Base-by-base conservation (phyloP, 1,139 yeast genomes). In the Hansenula sp. region DNA sequence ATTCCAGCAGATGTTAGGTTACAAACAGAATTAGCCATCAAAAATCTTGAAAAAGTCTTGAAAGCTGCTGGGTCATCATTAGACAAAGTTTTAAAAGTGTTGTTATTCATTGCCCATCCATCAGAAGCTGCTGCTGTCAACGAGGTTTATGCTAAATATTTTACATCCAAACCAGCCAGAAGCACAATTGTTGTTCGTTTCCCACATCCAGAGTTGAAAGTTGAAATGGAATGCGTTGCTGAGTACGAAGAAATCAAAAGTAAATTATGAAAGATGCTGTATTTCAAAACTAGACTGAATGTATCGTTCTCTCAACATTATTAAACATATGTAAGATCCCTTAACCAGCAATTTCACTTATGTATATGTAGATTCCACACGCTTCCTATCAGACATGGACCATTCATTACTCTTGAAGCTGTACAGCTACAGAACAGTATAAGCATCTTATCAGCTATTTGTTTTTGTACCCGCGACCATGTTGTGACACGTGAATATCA, bases 161-260 rank as follows among this genome's bases (percentile, higher is more conserved):
- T 77, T 56, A 61, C 65, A 3, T 66, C 66, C 40, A 66, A 67
- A 53, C 83, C 83, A n/a, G 75, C 77, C 24, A 66, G 83, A 60
- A 69, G 77, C 39, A 75, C 81, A 54, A 70, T 76, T 22, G 65
- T 74, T 32, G 73, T 68, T 20, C 59, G 55, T 7, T 72, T 72
- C 60, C 76, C 76, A 30, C 64, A 69, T 49, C 55, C 59, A 9
- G 47, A 55, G 8, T 43, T 71, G 17, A 63, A 68, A 44, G 72
- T 72, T 22, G 77, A 72, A 52, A 45, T 72, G 32, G 77, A 72
- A 48, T 58, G 65, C 44, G 56, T 68, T 40, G 74, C 74, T 25
- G 65, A 56, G 40, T 51, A 44, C 39, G 42, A 47, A 12, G 18
- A 32, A 4, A 25, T 41, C 20, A 29, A 32, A 19, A 22, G 31